Evolutionary conservation across 2,329 filamentous ascomycete species (phyloP).

Genomic region (Colletotrichum chlorophyti): DNA sequence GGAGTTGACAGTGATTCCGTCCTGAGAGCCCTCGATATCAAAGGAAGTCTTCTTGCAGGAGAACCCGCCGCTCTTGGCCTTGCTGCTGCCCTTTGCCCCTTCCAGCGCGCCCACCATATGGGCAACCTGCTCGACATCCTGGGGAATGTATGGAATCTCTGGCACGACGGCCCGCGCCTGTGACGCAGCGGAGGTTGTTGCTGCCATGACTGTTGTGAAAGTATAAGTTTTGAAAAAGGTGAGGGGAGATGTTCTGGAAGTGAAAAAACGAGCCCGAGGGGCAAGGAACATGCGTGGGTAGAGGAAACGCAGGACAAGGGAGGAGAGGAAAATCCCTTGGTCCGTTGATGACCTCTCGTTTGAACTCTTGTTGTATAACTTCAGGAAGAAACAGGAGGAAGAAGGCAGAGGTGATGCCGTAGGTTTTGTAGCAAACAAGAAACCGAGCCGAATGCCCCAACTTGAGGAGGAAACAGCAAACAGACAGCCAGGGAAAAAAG

Average conservation of each 20-base stretch:
- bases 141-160: slow-evolving; percentile 67
- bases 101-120: slow-evolving; percentile 72
- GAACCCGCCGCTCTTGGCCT: slow-evolving; percentile 63
- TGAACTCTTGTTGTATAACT: too few species aligned
- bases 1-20: slow-evolving; percentile 77
- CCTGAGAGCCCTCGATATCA: slow-evolving; percentile 65
- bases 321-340: too few species aligned
- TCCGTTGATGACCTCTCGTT: too few species aligned
- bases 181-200: neutral
- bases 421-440: slow-evolving; percentile 9
- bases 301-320: neutral
- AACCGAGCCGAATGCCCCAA: neutral
- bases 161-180: slow-evolving; percentile 41
- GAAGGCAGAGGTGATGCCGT: too few species aligned
- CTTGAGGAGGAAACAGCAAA: neutral
- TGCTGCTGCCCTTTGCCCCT: slow-evolving; percentile 56
- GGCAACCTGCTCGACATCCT: slow-evolving; percentile 73
- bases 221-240: neutral
- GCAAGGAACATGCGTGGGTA: slow-evolving; percentile 22
- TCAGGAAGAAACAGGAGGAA: neutral
- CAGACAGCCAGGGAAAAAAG: slow-evolving; percentile 2
- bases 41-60: slow-evolving; percentile 85
- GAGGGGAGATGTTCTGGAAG: slow-evolving; percentile 10
- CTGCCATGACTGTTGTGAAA: slow-evolving; percentile 8
- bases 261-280: slow-evolving; percentile 7